These are phyloP conservation scores for Sequoiadendron giganteum DNA, from an alignment of 75 land plant species.

Conservation along the genomic window DNA sequence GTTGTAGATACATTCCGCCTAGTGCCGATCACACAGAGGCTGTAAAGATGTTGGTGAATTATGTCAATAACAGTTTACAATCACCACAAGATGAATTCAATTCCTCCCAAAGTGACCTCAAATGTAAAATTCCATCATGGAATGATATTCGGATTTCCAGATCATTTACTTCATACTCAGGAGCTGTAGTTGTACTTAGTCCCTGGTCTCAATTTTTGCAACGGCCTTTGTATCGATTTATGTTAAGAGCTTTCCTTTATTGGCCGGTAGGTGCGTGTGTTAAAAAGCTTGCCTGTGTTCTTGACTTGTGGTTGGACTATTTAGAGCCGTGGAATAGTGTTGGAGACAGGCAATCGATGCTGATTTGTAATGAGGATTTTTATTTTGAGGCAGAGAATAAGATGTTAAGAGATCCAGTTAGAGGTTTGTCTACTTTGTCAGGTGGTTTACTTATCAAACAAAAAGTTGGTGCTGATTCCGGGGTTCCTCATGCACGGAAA, in stretches of 20 bases:
- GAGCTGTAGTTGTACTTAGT: slow-evolving; percentile 17
- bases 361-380: slow-evolving; percentile 17
- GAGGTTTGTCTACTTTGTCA: background rate
- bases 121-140: slow-evolving; percentile 17
- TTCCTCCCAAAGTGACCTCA: slow-evolving; percentile 10
- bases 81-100: slow-evolving; percentile 12
- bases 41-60: slow-evolving; percentile 61
- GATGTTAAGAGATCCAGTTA: background rate
- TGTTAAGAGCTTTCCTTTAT: slow-evolving; percentile 65
- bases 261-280: slow-evolving; percentile 74
- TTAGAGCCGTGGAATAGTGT: slow-evolving; percentile 66
- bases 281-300: slow-evolving; percentile 55
- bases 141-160: slow-evolving; percentile 25
- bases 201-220: slow-evolving; percentile 54
- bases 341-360: slow-evolving; percentile 12
- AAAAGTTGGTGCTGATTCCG: background rate
- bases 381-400: slow-evolving; percentile 23
- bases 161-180: slow-evolving; percentile 12
- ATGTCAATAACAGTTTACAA: slow-evolving; percentile 38
- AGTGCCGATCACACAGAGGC: slow-evolving; percentile 23
- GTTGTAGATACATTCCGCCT: background rate
- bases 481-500: background rate
- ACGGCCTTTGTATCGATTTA: slow-evolving; percentile 82
- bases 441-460: background rate
- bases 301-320: slow-evolving; percentile 69